phyloP scores from a whole-genome alignment of 495 filamentous ascomycete species.

The Hypoxylon cercidicola region DNA sequence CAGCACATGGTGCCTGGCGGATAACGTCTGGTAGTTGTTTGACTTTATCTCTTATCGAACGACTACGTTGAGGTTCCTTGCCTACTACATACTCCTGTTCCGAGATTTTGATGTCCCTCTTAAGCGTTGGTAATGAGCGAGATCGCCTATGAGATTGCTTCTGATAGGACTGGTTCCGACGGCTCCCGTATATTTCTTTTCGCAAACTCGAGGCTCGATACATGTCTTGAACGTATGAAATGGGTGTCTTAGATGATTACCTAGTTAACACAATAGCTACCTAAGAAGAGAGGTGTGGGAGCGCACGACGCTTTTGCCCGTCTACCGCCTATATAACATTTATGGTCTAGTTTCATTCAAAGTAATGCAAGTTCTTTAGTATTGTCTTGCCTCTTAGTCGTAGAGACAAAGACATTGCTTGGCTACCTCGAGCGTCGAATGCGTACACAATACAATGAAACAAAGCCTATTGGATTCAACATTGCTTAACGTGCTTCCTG shows the following conservation, averaged over 20 bases:
- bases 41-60: conserved; percentile 2
- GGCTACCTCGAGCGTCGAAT: background rate
- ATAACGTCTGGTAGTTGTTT: background rate
- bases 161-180: background rate
- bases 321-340: too few relatives aligned
- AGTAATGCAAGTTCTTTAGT: background rate
- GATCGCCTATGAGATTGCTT: background rate
- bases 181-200: background rate
- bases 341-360: background rate
- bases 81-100: background rate
- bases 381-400: background rate
- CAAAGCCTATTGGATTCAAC: background rate
- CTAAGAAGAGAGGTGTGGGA: too few relatives aligned
- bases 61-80: conserved; percentile 1
- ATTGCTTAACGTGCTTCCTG: too few relatives aligned
- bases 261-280: too few relatives aligned
- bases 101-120: background rate
- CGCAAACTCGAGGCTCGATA: background rate
- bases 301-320: too few relatives aligned
- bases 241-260: too few relatives aligned
- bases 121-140: background rate
- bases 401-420: conserved; percentile 5
- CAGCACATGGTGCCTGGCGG: background rate
- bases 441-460: background rate
- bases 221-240: conserved; percentile 5